Base-by-base conservation (phyloP, 2,329 filamentous ascomycete species). In the Apiospora hydei region DNA sequence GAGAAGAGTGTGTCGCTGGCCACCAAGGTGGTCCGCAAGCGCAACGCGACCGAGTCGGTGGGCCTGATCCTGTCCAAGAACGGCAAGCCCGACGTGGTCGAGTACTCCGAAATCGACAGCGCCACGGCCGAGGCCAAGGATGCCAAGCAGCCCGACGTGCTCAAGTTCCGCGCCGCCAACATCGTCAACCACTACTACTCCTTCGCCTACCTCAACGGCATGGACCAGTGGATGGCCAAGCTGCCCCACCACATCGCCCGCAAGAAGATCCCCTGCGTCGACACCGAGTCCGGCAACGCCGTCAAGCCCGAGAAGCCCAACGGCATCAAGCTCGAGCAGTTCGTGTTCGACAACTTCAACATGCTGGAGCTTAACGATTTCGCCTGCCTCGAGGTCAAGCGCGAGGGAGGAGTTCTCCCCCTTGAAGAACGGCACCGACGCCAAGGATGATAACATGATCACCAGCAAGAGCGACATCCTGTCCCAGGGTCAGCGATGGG, bases 171-270 rank as follows among this genome's bases (percentile, higher is more conserved):
- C 74, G 96, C 96, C 72, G 96, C 96, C 80, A 99, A 99, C 87
- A 99, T 99, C 78, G 96, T 99, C 85, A 99, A 99, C 88, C 96
- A 99, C 88, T 99, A 98, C 90, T 99, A 99, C 87, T 97, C 94
- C 67, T 96, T 95, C 87, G 86, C 89, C 77, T 98, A 98, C 89
- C 89, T 99, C 68, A 93, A 98, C 83, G 92, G 90, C 75, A 98
- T 98, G 77, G 95, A 96, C 72, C 85, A 91, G 77, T 98, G 94
- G 94, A 91, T 90, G 24, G 88, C 95, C 85, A 91, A 92, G 82
- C 90, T 99, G 70, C 96, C 96, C 21, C 96, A 98, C 83, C 96
- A 99, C 87, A 92, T 99, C 75, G 96, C 96, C 64, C 91, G 93
- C 83, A 99, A 99, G 93, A 99, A 99, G 93, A 99, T 99, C 74